Percentiles rank a stretch among this genome's conserved stretches.
Evolutionary conservation across 2,329 filamentous ascomycete genomes (phyloP).

Genomic region (Leptographium flavum): DNA sequence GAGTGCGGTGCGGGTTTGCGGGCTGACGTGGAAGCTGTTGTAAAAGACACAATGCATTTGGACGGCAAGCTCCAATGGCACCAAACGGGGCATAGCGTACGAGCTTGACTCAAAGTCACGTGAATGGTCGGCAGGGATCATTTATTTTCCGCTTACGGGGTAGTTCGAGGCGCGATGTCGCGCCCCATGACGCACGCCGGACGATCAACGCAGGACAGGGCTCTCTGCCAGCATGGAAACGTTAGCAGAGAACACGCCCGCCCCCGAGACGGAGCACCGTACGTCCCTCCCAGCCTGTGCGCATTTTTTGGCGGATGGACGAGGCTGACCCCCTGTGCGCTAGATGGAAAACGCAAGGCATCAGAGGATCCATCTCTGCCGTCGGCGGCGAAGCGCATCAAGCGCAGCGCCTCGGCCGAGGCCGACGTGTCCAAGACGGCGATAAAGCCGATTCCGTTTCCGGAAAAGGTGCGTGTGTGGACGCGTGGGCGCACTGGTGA

Average conservation of each 20-base stretch:
- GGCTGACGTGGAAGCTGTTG: not conserved
- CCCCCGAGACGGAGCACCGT: not conserved
- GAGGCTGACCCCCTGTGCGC: not conserved
- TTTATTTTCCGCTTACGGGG: not conserved
- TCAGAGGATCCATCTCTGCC: constrained; percentile 48
- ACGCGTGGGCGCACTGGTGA: too few relatives aligned
- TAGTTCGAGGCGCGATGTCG: not conserved
- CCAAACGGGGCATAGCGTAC: not conserved
- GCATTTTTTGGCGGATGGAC: not conserved
- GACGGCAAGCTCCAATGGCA: not conserved
- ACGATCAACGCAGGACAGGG: not conserved
- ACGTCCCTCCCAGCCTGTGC: not conserved
- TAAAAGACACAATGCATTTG: constrained; percentile 1
- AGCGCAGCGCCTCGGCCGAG: constrained; percentile 32
- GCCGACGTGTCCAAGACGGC: constrained; percentile 25
- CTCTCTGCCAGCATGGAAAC: not conserved
- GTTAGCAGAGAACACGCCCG: not conserved
- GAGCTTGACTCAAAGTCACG: not conserved
- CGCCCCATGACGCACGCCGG: not conserved
- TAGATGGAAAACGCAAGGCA: constrained; percentile 59
- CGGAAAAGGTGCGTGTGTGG: constrained; percentile 57
- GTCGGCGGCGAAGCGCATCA: constrained; percentile 49
- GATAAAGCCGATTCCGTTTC: constrained; percentile 64
- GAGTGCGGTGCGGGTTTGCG: not conserved
- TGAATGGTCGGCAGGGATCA: not conserved